Conservation (phyloP, 495 filamentous ascomycete species). For the Pyrenopolyporus hunteri region DNA sequence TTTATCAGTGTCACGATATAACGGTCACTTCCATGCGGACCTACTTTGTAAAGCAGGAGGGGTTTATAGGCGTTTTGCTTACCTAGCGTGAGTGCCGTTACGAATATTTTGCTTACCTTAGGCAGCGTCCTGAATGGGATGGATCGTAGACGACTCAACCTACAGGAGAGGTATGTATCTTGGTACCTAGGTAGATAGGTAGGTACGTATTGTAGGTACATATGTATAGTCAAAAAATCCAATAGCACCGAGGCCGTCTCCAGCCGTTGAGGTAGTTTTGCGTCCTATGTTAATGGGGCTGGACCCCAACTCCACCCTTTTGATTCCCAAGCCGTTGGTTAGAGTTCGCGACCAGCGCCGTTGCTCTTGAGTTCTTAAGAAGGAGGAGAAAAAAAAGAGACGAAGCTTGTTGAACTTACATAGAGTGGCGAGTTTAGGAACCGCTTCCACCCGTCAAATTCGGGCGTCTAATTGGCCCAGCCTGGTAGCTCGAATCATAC, state of each 20-base stretch:
- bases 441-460: conserved; percentile 2
- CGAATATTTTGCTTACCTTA: neutral
- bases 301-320: conserved; percentile 22
- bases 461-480: conserved; percentile 6
- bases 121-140: neutral
- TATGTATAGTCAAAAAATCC: neutral
- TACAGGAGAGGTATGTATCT: neutral
- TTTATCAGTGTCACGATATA: conserved; percentile 20
- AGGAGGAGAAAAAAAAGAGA: neutral
- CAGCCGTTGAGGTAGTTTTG: neutral
- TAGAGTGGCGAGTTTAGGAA: conserved; percentile 2
- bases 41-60: neutral
- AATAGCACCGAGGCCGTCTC: conserved; percentile 12
- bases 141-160: neutral
- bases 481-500: neutral
- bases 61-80: neutral
- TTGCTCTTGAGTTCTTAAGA: conserved; percentile 2
- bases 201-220: neutral
- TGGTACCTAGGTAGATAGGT: too few relatives aligned
- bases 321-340: conserved; percentile 28
- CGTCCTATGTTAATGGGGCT: conserved; percentile 1
- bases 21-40: conserved; percentile 12
- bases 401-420: neutral
- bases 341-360: conserved; percentile 28
- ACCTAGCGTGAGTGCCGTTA: neutral